Conservation (phyloP, 116 monocot species). For the Thalassia testudinum region DNA sequence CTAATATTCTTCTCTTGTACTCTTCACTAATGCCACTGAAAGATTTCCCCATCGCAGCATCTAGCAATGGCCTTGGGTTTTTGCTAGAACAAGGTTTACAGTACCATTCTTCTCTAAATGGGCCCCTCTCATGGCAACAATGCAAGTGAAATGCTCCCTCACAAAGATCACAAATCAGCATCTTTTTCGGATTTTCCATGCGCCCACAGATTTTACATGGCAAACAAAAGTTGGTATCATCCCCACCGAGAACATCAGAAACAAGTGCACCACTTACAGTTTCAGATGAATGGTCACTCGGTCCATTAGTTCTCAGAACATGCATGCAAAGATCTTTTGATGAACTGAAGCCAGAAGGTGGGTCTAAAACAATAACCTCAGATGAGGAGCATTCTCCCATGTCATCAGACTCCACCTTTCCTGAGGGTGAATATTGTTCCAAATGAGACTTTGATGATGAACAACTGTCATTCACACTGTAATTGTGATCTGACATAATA, state of each 20-base stretch:
- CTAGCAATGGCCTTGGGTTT: conserved; percentile 11
- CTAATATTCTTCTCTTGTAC: conserved; percentile 11
- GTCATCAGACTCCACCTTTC: conserved; percentile 11
- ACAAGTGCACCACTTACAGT: conserved; percentile 1
- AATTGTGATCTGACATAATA: conserved; percentile 2
- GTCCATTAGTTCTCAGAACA: conserved; percentile 19
- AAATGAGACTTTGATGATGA: conserved; percentile 17
- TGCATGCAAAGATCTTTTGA: conserved; percentile 27
- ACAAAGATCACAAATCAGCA: conserved; percentile 58
- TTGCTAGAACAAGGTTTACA: conserved; percentile 33
- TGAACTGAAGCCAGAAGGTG: conserved; percentile 8
- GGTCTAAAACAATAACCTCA: conserved; percentile 6
- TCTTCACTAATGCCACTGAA: conserved; percentile 4
- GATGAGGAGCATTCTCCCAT: conserved; percentile 30
- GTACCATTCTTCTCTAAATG: conserved; percentile 33
- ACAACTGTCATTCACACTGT: conserved; percentile 12
- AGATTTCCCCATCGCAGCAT: conserved; percentile 8
- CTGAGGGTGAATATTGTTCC: conserved; percentile 11
- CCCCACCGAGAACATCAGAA: conserved; percentile 10
- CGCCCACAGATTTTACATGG: conserved; percentile 31
- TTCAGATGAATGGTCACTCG: conserved; percentile 9
- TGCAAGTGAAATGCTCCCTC: conserved; percentile 54
- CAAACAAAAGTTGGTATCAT: conserved; percentile 8
- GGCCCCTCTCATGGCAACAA: conserved; percentile 28
- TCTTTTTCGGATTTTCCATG: conserved; percentile 18